Conservation (phyloP, 208 protist species). For the Endotrypanum monterogeii region DNA sequence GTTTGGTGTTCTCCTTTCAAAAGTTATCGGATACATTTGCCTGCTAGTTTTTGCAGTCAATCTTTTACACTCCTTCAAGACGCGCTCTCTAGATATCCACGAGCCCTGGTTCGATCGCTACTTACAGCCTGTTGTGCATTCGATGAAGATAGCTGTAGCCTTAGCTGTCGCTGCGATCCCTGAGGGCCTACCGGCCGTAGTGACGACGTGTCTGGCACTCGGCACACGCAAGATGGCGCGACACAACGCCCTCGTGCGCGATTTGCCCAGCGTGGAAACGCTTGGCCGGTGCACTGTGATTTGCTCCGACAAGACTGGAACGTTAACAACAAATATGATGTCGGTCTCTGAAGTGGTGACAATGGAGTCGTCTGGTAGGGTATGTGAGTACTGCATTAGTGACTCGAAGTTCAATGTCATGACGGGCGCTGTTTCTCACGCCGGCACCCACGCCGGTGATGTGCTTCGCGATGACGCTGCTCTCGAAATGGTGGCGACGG, state of each 20-base stretch:
- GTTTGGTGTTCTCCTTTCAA: conserved; percentile 94
- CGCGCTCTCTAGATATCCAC: conserved; percentile 61
- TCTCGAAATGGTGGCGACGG: conserved; percentile 55
- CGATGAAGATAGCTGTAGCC: conserved; percentile 97
- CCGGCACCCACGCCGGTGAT: not conserved
- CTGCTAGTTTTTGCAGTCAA: conserved; percentile 93
- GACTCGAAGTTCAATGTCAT: conserved; percentile 63
- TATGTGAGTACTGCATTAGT: conserved; percentile 47
- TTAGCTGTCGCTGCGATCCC: conserved; percentile 98
- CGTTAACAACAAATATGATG: conserved; percentile 99
- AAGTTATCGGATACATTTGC: conserved; percentile 90
- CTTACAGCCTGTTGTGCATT: conserved; percentile 74
- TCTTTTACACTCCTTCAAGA: conserved; percentile 79
- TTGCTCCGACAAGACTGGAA: conserved; percentile 99
- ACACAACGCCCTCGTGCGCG: conserved; percentile 95
- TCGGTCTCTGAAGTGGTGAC: conserved; percentile 82
- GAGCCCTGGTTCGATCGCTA: conserved; percentile 66
- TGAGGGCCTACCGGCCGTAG: conserved; percentile 97
- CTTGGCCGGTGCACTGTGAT: conserved; percentile 98
- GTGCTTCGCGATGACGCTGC: conserved; percentile 45
- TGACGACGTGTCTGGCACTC: conserved; percentile 97
- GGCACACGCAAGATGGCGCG: conserved; percentile 96
- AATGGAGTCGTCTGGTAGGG: conserved; percentile 6
- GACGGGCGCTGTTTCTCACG: conserved; percentile 30
- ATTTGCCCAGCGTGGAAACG: conserved; percentile 97